Evolutionary conservation across 306 rosid genomes (phyloP).

Genomic region (Cucurbita maxima): DNA sequence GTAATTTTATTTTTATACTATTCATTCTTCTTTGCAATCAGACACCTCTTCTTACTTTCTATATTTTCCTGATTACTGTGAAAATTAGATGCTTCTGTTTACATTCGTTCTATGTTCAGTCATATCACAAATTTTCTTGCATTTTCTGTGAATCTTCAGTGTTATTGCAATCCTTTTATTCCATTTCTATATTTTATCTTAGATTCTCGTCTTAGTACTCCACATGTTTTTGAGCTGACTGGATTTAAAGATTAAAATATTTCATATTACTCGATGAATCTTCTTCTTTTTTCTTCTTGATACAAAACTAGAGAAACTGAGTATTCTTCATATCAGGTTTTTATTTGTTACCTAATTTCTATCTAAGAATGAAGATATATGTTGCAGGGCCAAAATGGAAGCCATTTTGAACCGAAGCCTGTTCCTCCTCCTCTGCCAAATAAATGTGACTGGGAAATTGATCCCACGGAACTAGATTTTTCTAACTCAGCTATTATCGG

Average conservation of each 20-base stretch:
- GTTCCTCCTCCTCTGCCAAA: slow-evolving; percentile 84
- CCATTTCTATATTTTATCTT: not conserved
- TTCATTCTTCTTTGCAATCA: not conserved
- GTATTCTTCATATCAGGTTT: slow-evolving; percentile 2
- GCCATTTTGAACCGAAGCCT: slow-evolving; percentile 79
- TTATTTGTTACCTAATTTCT: not conserved
- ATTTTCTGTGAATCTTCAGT: not conserved
- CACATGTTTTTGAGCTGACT: not conserved
- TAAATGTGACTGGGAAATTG: slow-evolving; percentile 99
- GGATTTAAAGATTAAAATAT: not conserved
- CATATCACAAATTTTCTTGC: not conserved
- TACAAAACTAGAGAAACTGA: not conserved
- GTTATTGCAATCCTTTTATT: not conserved
- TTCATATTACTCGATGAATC: not conserved
- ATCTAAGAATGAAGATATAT: not conserved
- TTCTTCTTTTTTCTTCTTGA: not conserved
- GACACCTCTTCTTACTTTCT: not conserved
- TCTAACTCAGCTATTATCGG: slow-evolving; percentile 61
- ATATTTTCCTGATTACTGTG: not conserved
- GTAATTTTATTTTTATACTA: not conserved
- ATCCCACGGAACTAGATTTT: slow-evolving; percentile 86
- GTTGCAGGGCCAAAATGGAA: slow-evolving; percentile 90
- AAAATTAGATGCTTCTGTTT: not conserved
- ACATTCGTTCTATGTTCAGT: not conserved
- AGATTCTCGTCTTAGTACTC: not conserved